Evolutionary conservation across 2,329 filamentous ascomycete species (phyloP), one percentile per base, ranked within the genome.

Genomic region (Cercospora sojina): DNA sequence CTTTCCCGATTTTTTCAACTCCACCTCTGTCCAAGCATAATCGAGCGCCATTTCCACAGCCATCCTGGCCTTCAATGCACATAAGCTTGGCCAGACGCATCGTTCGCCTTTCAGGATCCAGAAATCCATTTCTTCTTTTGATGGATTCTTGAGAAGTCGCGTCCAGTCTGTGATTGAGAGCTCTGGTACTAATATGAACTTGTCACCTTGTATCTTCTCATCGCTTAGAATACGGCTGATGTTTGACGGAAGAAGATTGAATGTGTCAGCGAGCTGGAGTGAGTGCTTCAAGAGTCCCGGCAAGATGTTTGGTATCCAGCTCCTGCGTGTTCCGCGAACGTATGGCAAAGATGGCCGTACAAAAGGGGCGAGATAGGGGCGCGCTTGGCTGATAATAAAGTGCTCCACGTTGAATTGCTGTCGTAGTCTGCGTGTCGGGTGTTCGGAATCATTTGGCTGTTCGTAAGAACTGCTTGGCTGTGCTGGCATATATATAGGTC

Each of bases 331-430:
- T 6, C 66, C 64, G 5, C 70, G 70, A 7, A 68, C 38, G 61
- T 74, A 72, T n/a, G 71, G 67, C 2, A 73, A 69, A 3, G 74
- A 74, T 13, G 73, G 74, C 7, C 69, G 64, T 3, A 74, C 83
- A 73, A 97, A 95, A 0, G 93, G 93, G 29, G 94, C 89, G 16
- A 97, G 83, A 78, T 96, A 97, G 0, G 94, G 94, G 3, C 93
- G 86, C 0, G 94, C 93, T 80, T 97, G 94, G 70, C 91, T 95
- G 71, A 98, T 88, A 70, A 98, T 92, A 80, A 96, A 97, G 81
- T 97, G 93, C 76, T 97, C 96, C 62, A 96, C 91, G 76, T 96
- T 96, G 84, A 95, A 95, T 10, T 94, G 86, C 79, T 94, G 90
- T 6, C 90, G 87, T 31, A 95, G 88, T 43, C 91, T 87, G 62